Conservation (phyloP, 1,284 basidiomycete genomes). For the Fomitopsis pinicola region DNA sequence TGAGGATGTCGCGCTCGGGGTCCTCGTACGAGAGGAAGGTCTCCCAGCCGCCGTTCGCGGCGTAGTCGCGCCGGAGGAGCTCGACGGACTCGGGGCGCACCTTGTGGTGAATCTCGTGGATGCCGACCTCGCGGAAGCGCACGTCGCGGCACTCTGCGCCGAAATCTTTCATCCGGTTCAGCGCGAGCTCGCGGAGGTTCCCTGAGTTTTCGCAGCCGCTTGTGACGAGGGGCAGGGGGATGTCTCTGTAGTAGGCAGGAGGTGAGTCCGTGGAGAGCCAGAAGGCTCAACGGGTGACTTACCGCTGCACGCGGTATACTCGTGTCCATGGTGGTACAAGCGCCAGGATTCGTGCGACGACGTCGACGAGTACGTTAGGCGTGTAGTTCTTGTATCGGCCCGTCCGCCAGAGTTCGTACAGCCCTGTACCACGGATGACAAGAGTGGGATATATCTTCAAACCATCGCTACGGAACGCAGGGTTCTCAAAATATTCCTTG, state of each 20-base stretch:
- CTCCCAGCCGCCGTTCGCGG: constrained; percentile 98
- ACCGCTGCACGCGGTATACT: constrained; percentile 97
- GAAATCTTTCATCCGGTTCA: constrained; percentile 99
- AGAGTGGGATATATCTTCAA: constrained; percentile 98
- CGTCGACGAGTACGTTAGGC: constrained; percentile 95
- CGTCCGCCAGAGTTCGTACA: constrained; percentile 96
- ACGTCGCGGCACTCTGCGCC: constrained; percentile 98
- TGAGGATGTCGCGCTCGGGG: constrained; percentile 93
- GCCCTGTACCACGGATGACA: constrained; percentile 95
- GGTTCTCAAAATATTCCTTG: constrained; percentile 99
- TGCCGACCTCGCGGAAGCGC: constrained; percentile 97
- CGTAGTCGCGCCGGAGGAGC: constrained; percentile 94
- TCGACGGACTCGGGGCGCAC: constrained; percentile 96
- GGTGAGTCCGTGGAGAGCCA: not conserved
- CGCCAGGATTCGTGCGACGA: constrained; percentile 94
- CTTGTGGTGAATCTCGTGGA: constrained; percentile 98
- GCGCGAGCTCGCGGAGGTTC: constrained; percentile 92
- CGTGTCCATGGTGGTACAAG: constrained; percentile 98
- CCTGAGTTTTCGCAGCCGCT: constrained; percentile 98
- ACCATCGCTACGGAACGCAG: constrained; percentile 95
- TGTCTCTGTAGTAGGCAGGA: constrained; percentile 59
- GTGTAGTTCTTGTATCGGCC: constrained; percentile 99
- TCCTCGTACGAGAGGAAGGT: constrained; percentile 99
- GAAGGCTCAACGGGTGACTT: constrained; percentile 5
- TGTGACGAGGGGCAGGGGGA: constrained; percentile 91